Base-by-base conservation (phyloP, 2,329 filamentous ascomycete genomes). In the Epichloe amarillans region DNA sequence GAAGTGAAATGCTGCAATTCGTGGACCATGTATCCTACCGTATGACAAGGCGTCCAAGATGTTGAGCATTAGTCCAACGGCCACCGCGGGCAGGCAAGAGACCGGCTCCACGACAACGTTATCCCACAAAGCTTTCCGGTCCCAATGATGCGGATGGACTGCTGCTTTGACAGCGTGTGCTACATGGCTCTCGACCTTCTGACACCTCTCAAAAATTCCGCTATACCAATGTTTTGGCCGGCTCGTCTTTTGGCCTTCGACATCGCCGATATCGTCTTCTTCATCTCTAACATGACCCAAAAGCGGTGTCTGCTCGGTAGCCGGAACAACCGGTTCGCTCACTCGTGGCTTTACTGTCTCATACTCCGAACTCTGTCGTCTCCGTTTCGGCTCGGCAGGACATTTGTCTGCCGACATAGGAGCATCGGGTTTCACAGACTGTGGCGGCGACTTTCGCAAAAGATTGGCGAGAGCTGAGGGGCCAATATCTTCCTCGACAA, bases 11-110 rank as follows among this genome's bases (percentile, higher is more conserved):
- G 15, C 14, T 19, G 42, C 61, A 44, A 46, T 41, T 17, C 14
- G 36, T 40, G n/a, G 19, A n/a, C 7, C 35, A 21, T 43, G 23
- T n/a, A 37, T 10, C 71, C 64, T 69, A 77, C 86, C 93, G 62
- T 98, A 98, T 2, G 91, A 97, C 40, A 98, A 70, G 5, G 90
- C 93, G 71, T 98, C 93, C 19, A 98, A 73, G 44, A 98, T 84
- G 58, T 98, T 98, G 17, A 98, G 77, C 1, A 98, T 73, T 26
- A 95, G 69, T 0, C 93, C 93, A 0, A 98, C 79, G 57, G 95
- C 77, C 1, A 97, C 91, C 3, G 91, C 86, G 2, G 93, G 93
- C 15, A 96, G 64, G 57, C 84, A 85, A 46, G 80, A 80, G 17
- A 79, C 70, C 1, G 89, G 88, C 39, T 80, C 74, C 11, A 88